These are phyloP conservation scores for Botrytis fragariae DNA, from an alignment of 2,329 filamentous ascomycete genomes.

Conservation along the genomic window DNA sequence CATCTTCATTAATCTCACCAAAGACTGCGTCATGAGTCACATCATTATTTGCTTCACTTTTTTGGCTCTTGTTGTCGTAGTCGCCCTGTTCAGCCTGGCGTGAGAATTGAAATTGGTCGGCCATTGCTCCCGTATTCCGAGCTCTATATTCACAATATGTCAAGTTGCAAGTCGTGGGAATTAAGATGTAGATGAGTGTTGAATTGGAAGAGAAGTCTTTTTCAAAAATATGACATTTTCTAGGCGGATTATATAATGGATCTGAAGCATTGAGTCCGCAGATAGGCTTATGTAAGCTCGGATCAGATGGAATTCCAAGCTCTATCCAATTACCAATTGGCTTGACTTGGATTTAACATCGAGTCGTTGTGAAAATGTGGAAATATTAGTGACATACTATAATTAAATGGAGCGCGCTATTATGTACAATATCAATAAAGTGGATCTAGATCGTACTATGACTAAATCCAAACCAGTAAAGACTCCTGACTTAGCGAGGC, in stretches of 20 bases:
- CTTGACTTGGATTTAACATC: not conserved
- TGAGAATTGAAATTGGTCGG: not conserved
- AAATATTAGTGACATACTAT: not conserved
- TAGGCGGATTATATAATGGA: not conserved
- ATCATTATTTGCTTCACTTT: not conserved
- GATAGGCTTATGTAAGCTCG: not conserved
- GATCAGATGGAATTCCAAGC: conserved; percentile 1
- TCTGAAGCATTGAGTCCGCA: not conserved
- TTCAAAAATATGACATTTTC: not conserved
- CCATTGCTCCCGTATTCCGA: not conserved
- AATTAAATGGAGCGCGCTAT: conserved; percentile 1
- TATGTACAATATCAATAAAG: not conserved
- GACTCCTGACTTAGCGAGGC: not conserved
- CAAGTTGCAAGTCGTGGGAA: not conserved
- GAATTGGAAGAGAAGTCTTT: not conserved
- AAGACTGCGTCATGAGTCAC: conserved; percentile 8
- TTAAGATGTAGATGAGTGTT: not conserved
- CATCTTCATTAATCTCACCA: conserved; percentile 16
- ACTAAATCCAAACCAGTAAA: not conserved
- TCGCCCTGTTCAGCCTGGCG: not conserved
- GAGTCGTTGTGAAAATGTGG: not conserved
- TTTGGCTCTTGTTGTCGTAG: not conserved
- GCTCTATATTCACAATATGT: not conserved
- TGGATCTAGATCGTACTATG: not conserved
- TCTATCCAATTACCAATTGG: not conserved